Base-by-base conservation (phyloP, 2,329 filamentous ascomycete species). In the Penicillium sp. region DNA sequence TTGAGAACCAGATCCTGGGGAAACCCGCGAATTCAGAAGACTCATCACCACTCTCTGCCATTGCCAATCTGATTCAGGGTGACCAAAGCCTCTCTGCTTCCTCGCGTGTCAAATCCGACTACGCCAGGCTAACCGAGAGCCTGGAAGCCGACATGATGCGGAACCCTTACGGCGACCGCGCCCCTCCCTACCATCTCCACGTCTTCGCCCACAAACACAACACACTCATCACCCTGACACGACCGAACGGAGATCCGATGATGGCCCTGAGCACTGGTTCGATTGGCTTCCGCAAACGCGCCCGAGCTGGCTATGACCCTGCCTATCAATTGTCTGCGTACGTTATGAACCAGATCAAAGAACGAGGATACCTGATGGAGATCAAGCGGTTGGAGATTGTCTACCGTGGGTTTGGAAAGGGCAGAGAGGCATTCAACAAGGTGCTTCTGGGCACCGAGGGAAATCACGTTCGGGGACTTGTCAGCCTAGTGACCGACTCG, bases 181-280 rank as follows among this genome's bases (percentile, higher is more conserved):
- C 57, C 37, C 66, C 66, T 59, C 85, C 87, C 2, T 89, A 89
- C 74, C 89, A 95, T 67, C 78, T 98, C 54, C 88, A 95, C 73
- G 77, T 98, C 67, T 91, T 82, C 71, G 74, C 86, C 23, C 85
- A 87, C 67, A 94, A 89, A 73, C 93, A 96, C 79, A 98, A 98
- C 74, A 93, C 88, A 16, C 89, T 97, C 70, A 80, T 98, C 61
- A 96, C 90, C 1, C 80, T 96, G 56, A 88, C 89, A 18, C 84
- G 85, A 62, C 90, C 93, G 23, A 84, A 89, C 66, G 79, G 85
- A 39, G 80, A 88, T 54, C 80, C 88, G 23, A 79, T 97, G 55
- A 76, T 98, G 54, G 89, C 85, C 10, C 70, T 95, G 58, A 87
- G 86, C 1, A 80, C 84, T 49, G 93, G 93, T 40, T 89, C 95